These are phyloP conservation scores for Plicaturopsis crispa DNA, from an alignment of 768 basidiomycete species.

Conservation along the genomic window DNA sequence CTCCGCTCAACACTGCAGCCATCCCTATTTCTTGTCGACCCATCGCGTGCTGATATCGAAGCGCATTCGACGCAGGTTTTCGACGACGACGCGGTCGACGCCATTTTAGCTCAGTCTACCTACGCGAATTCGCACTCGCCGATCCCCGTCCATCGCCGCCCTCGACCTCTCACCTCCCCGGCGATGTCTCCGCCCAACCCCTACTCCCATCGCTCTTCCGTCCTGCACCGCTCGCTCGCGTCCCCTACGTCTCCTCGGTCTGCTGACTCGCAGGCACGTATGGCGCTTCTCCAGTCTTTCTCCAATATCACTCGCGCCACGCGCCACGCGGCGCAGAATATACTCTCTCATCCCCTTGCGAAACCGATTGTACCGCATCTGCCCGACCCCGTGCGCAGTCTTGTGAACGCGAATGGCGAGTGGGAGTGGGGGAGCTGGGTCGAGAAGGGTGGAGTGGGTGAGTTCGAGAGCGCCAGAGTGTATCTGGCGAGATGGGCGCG, in stretches of 20 bases:
- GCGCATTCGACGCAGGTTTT: conserved; percentile 82
- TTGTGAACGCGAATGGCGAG: conserved; percentile 87
- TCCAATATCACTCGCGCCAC: conserved; percentile 92
- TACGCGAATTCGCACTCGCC: conserved; percentile 74
- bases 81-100: conserved; percentile 80
- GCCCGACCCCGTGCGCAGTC: conserved; percentile 86
- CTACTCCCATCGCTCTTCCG: conserved; percentile 62
- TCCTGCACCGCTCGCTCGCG: conserved; percentile 73
- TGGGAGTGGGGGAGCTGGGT: conserved; percentile 93
- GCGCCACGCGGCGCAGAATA: conserved; percentile 88
- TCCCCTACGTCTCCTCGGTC: conserved; percentile 35
- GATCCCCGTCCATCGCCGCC: conserved; percentile 76
- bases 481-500: conserved; percentile 97
- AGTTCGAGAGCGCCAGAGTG: conserved; percentile 93
- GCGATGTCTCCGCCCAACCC: conserved; percentile 34
- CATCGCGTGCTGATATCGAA: conserved; percentile 87
- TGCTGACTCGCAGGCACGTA: conserved; percentile 53
- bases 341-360: conserved; percentile 91
- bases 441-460: conserved; percentile 87
- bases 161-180: conserved; percentile 48
- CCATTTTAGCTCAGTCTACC: conserved; percentile 75
- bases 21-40: conserved; percentile 85
- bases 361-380: conserved; percentile 95
- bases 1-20: conserved; percentile 84
- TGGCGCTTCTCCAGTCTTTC: conserved; percentile 87